Evolutionary conservation across 495 filamentous ascomycete species (phyloP).

Genomic region (Trichocladium uniseriatum): DNA sequence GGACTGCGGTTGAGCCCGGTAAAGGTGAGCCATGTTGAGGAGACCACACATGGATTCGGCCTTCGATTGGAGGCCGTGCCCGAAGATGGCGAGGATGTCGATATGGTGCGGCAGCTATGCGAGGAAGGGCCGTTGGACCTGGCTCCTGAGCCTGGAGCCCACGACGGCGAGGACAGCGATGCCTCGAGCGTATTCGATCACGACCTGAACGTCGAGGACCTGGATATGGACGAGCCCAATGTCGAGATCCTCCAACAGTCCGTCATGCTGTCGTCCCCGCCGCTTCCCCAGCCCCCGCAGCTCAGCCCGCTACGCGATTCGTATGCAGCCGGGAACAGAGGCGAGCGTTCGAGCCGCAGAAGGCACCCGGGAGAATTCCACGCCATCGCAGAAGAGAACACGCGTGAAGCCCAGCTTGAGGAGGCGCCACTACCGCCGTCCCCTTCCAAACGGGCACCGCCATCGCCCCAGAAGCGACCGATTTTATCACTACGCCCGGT

Average conservation of each 20-base stretch:
- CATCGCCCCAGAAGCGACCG: constrained; percentile 22
- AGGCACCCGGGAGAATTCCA: constrained; percentile 29
- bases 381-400: constrained; percentile 39
- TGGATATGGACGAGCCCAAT: constrained; percentile 40
- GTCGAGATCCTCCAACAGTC: constrained; percentile 40
- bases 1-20: constrained; percentile 60
- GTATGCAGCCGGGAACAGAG: constrained; percentile 35
- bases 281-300: constrained; percentile 33
- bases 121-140: constrained; percentile 26
- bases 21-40: constrained; percentile 43
- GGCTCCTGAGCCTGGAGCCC: not conserved
- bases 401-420: constrained; percentile 25
- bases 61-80: constrained; percentile 32
- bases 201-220: constrained; percentile 39
- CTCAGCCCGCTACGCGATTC: constrained; percentile 40
- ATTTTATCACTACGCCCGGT: constrained; percentile 14
- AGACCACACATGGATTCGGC: constrained; percentile 31
- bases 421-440: constrained; percentile 15
- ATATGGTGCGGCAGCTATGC: constrained; percentile 3
- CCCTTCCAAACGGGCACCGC: constrained; percentile 12
- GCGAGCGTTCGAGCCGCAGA: constrained; percentile 15
- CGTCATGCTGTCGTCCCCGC: constrained; percentile 26
- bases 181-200: constrained; percentile 24
- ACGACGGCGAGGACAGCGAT: constrained; percentile 16
- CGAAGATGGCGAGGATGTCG: constrained; percentile 29